Evolutionary conservation across 192 early-diverging fungal genomes (phyloP), one percentile per base, ranked within the genome.

Genomic region (Coemansia reversa): DNA sequence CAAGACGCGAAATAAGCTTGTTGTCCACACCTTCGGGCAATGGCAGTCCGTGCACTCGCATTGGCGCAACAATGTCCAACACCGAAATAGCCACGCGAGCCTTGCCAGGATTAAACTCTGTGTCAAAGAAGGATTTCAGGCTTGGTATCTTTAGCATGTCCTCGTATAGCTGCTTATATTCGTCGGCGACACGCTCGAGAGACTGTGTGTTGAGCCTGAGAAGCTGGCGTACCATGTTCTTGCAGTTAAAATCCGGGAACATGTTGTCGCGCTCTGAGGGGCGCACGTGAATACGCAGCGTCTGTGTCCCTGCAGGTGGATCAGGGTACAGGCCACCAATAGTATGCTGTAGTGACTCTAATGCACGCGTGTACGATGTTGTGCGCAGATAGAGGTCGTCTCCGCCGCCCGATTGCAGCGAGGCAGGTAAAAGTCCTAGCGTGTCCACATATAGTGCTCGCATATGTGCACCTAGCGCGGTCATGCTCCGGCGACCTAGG

Each of bases 281-380:
- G 49, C 80, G 71, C 52, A 75, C 66, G 29, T 69, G 60, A 8
- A 82, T 42, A 22, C 69, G 64, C 39, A 67, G 69, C 39, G 55
- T 12, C 7, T 55, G 55, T 35, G 42, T 42, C 11, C 45, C 51
- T 8, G 32, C 51, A 9, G 60, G 45, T 23, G 55, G 28, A 23
- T 45, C 35, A 1, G 89, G 87, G 63, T 85, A 86, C 65, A 91
- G 68, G 0, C 89, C 88, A 14, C 79, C 72, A 28, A 91, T 53
- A 5, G 85, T 62, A 60, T 85, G 85, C 62, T 89, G 86, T 32
- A 91, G 74, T n/a, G 83, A 86, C 67, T 89, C 89, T 55, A 91
- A 73, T 3, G 89, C 82, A 35, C 89, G 82, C 2, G 84, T 67
- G 66, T 84, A 89, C 35, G 78, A 83, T 18, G 88, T 84, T 24